Base-by-base conservation (phyloP, 106 monocot genomes). In the Dendrobium nobile region DNA sequence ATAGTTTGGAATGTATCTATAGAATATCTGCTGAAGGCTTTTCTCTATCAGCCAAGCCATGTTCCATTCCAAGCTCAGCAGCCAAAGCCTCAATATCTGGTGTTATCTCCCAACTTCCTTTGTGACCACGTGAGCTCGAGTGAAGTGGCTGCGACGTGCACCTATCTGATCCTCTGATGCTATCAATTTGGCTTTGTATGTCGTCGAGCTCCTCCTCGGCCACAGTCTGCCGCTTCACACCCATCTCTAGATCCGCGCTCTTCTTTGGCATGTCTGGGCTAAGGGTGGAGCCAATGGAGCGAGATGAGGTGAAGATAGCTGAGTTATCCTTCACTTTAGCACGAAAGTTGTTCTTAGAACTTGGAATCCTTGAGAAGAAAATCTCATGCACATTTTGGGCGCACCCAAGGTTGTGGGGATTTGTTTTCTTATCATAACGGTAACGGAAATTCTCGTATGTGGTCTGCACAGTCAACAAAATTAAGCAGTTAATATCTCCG, bases 381-480 rank as follows among this genome's bases (percentile, higher is more conserved):
- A 87, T 80, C 65, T 92, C 92, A 24, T 67, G 61, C n/a, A 92
- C 51, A 48, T 92, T 92, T 40, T 1, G 76, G 20, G 67, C 22
- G 47, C 83, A 89, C 19, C 92, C 92, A n/a, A 77, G 87, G 82
- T 87, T 87, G 77, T 89, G 85, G 7, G 89, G 91, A 74, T 92
- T 92, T 67, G 75, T 58, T 26, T 87, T 92, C 33, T 84, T 82
- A 78, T 92, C 92, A 24, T 92, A 92, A 17, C 89, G 85, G 70
- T 92, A 92, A 45, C 92, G 89, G 47, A 92, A 92, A 77, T 92
- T 92, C 82, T 92, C 92, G 33, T 92, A 92, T 3, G 92, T 92
- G 18, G 92, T 89, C 92, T 92, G 82, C 80, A 83, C 54, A 61
- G 22, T 61, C 8, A 61, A 16, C 76, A 28, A 3, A 73, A 26